Percentiles rank a stretch among this genome's conserved stretches.
phyloP scores from a whole-genome alignment of 345 rosid genomes.

The Gossypium turneri region DNA sequence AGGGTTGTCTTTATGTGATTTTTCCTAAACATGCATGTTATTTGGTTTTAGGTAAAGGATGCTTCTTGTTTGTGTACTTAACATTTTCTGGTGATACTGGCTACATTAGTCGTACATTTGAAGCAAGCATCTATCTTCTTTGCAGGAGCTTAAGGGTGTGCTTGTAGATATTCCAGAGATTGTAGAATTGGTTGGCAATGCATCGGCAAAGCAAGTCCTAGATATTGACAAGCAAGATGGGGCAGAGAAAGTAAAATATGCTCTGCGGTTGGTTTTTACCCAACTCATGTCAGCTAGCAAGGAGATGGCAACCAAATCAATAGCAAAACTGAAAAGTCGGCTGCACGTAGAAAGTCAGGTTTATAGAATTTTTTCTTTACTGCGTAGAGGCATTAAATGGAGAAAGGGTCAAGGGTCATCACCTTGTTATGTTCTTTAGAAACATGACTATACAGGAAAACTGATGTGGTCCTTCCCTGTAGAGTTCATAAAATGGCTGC shows the following conservation, averaged over 20 bases:
- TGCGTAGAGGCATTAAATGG: neutral
- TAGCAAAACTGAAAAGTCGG: constrained; percentile 60
- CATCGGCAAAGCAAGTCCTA: constrained; percentile 47
- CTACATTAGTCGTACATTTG: constrained; percentile 6
- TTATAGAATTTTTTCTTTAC: neutral
- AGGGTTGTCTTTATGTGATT: neutral
- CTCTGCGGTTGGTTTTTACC: constrained; percentile 69
- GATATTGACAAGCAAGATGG: constrained; percentile 47
- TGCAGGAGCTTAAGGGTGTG: constrained; percentile 84
- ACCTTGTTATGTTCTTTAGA: neutral
- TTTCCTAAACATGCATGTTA: neutral
- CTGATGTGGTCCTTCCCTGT: neutral
- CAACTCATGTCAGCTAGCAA: constrained; percentile 71
- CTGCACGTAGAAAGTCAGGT: constrained; percentile 71
- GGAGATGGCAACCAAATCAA: constrained; percentile 51
- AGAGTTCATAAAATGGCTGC: neutral
- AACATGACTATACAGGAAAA: neutral
- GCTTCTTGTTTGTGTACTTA: neutral
- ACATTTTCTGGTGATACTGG: neutral
- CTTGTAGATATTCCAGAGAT: constrained; percentile 78
- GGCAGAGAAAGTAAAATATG: constrained; percentile 50
- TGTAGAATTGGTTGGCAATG: constrained; percentile 66
- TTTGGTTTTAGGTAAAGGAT: neutral
- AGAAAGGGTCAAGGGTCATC: neutral
- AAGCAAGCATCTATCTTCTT: neutral